Evolutionary conservation across 2,329 filamentous ascomycete genomes (phyloP), one percentile per base, ranked within the genome.

Genomic region (Botrytis aclada): DNA sequence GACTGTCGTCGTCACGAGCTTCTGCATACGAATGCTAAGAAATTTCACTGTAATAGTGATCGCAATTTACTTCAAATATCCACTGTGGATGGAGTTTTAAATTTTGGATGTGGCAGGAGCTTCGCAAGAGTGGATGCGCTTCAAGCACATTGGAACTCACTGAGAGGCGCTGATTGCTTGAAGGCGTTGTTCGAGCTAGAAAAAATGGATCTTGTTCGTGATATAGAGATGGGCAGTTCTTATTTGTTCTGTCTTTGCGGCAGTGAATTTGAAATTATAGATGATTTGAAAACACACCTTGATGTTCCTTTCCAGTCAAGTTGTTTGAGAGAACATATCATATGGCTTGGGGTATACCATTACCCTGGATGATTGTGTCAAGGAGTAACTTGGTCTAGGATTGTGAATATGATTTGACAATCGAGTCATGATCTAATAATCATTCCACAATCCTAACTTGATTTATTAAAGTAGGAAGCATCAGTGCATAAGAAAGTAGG

Each of bases 161-260:
- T 12, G 4, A 29, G 20, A 12, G 61, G 29, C 2, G 16, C 14
- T 3, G 12, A 1, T 8, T 58, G 70, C n/a, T 71, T 71, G 8
- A 3, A 18, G 10, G 0, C 0, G 3, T 7, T 8, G n/a, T 3
- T 37, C 6, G 45, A 14, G 12, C 0, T 1, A 7, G 1, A 1
- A 8, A 63, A 22, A 20, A 37, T 4, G 37, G 37, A 37, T 37
- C 7, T 4, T 37, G 37, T 37, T 37, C 37, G 37, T 37, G 37
- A 4, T 7, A 37, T 37, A 7, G 4, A 37, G 37, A 4, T 37
- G 37, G 8, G 4, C 37, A 4, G 37, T 37, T 7, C 37, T 37
- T 4, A 37, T 37, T 4, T 37, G 37, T 4, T 4, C 22, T 3
- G n/a, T 54, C 7, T 12, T 41, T 70, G 60, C 20, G 58, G 32